Conservation (phyloP, 129 eudicot species). For the Lactuca saligna region DNA sequence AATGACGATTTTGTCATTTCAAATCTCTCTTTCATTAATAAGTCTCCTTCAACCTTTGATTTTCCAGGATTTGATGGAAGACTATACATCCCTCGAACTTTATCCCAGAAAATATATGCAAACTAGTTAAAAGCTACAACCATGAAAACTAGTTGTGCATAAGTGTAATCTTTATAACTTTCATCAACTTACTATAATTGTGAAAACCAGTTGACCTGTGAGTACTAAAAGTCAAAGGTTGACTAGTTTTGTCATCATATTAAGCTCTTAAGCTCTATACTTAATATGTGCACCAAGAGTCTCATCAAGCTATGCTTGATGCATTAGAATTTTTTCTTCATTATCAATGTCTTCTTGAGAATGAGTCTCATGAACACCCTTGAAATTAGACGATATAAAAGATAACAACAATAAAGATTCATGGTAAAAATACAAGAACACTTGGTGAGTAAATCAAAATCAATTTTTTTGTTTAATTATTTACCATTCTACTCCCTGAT, state of each 20-base stretch:
- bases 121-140: slow-evolving; percentile 2
- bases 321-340: slow-evolving; percentile 43
- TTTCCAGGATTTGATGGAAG: slow-evolving; percentile 31
- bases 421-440: not conserved
- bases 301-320: slow-evolving; percentile 63
- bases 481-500: too few species aligned
- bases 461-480: too few species aligned
- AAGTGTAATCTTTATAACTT: not conserved
- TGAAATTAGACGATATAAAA: slow-evolving; percentile 16
- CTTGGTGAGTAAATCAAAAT: slow-evolving; percentile 1
- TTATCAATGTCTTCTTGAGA: slow-evolving; percentile 41
- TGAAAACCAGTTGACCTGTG: slow-evolving; percentile 18
- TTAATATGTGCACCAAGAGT: slow-evolving; percentile 50
- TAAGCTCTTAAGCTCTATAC: slow-evolving; percentile 53
- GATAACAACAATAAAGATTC: not conserved
- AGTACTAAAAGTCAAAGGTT: slow-evolving; percentile 1
- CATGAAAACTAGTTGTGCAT: not conserved
- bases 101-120: slow-evolving; percentile 31
- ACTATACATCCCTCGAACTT: slow-evolving; percentile 42
- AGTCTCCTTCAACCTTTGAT: slow-evolving; percentile 38
- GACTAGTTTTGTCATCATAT: slow-evolving; percentile 5
- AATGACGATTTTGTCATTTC: slow-evolving; percentile 67
- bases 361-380: slow-evolving; percentile 37
- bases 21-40: slow-evolving; percentile 46
- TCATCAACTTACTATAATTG: too few species aligned